phyloP scores from a whole-genome alignment of 2,329 filamentous ascomycete species.

The Volutella citrinella region DNA sequence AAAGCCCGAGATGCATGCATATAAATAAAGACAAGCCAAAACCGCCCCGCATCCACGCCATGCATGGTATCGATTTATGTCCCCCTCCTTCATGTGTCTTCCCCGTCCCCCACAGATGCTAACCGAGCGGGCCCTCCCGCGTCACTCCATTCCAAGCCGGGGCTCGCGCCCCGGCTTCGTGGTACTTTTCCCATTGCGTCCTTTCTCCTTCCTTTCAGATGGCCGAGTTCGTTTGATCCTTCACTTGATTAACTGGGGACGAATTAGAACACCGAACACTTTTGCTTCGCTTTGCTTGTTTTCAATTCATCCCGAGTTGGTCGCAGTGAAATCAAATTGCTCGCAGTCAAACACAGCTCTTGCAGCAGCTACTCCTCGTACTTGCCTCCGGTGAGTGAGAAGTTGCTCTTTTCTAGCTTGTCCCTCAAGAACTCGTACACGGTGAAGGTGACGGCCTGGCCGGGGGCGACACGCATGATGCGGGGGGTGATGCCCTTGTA shows the following conservation, averaged over 20 bases:
- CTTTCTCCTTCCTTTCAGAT: constrained; percentile 15
- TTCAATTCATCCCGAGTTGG: no score
- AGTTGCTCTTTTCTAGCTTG: constrained; percentile 65
- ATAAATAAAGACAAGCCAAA: constrained; percentile 23
- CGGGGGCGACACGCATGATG: constrained; percentile 95
- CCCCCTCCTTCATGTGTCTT: no score
- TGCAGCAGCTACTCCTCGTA: constrained; percentile 76
- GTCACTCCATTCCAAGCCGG: no score
- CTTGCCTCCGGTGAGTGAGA: constrained; percentile 56
- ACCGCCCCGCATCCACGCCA: constrained; percentile 15
- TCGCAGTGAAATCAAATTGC: no score
- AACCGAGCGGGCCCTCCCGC: no score
- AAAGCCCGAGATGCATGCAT: constrained; percentile 25
- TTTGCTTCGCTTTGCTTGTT: no score
- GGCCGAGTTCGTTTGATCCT: constrained; percentile 14
- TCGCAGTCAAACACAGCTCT: no score
- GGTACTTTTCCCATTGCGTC: no score
- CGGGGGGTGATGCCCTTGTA: constrained; percentile 99
- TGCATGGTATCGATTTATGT: no score
- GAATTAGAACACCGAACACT: constrained; percentile 15
- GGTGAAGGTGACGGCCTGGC: constrained; percentile 77
- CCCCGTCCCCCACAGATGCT: no score
- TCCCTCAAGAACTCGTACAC: constrained; percentile 77
- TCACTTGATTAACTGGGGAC: constrained; percentile 13
- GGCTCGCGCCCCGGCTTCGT: no score